Evolutionary conservation across 192 early-diverging fungal species (phyloP).

Genomic region (Podila epicladia): DNA sequence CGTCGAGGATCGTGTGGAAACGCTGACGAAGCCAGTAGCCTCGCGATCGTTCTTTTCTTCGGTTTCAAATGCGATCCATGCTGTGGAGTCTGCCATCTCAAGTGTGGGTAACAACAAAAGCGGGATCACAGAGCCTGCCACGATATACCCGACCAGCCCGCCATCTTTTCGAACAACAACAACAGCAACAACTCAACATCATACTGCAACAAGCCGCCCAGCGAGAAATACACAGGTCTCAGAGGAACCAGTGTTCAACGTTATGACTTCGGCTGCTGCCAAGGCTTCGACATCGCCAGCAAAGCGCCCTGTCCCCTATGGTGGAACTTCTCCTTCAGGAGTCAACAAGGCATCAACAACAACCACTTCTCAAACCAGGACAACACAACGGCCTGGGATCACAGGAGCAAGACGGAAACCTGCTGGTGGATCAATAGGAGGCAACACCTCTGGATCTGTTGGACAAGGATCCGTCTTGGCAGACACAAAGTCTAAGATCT

Average conservation of each 20-base stretch:
- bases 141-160: not conserved
- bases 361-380: not conserved
- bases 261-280: constrained; percentile 14
- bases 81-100: constrained; percentile 34
- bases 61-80: constrained; percentile 32
- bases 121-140: not conserved
- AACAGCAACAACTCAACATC: not conserved
- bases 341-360: not conserved
- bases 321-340: constrained; percentile 1
- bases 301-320: constrained; percentile 13
- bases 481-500: constrained; percentile 46
- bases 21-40: not conserved
- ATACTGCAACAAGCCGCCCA: not conserved
- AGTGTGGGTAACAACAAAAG: not conserved
- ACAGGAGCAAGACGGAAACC: constrained; percentile 36
- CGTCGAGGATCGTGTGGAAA: constrained; percentile 24
- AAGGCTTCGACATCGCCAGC: not conserved
- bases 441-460: not conserved
- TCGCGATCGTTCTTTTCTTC: constrained; percentile 30
- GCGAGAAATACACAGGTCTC: not conserved
- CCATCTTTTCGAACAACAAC: not conserved
- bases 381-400: constrained; percentile 24
- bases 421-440: constrained; percentile 4
- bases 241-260: constrained; percentile 33
- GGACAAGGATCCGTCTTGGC: constrained; percentile 17